phyloP scores from a whole-genome alignment of 345 rosid genomes.

The Dovyalis caffra region DNA sequence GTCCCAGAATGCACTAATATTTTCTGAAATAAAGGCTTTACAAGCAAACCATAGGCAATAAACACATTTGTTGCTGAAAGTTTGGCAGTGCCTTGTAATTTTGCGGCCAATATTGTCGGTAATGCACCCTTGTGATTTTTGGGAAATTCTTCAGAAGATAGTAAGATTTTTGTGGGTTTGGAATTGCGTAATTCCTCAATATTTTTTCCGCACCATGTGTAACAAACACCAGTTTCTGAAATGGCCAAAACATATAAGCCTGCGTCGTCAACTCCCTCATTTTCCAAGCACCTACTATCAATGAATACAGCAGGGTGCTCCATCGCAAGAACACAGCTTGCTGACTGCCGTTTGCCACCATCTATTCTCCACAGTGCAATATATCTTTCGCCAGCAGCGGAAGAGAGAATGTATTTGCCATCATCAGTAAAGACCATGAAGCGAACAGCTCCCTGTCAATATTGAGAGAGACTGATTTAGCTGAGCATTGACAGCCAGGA shows the following conservation, averaged over 20 bases:
- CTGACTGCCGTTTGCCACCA: constrained; percentile 73
- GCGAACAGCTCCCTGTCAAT: constrained; percentile 67
- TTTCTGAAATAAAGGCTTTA: constrained; percentile 86
- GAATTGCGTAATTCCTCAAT: constrained; percentile 56
- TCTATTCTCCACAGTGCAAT: constrained; percentile 74
- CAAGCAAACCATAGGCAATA: constrained; percentile 71
- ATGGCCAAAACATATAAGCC: constrained; percentile 68
- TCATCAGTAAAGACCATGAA: constrained; percentile 73
- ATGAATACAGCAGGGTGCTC: constrained; percentile 88
- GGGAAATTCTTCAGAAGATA: constrained; percentile 45
- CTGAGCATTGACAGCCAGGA: neutral
- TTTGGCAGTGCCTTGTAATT: constrained; percentile 62
- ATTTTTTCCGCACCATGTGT: constrained; percentile 74
- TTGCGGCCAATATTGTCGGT: constrained; percentile 71
- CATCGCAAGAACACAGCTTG: constrained; percentile 88
- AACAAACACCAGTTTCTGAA: constrained; percentile 84
- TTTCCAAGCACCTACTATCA: constrained; percentile 54
- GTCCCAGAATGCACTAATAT: constrained; percentile 59
- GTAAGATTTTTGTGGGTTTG: constrained; percentile 64
- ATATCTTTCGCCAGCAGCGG: constrained; percentile 76
- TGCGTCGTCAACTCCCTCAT: constrained; percentile 36
- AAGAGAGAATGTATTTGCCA: constrained; percentile 76
- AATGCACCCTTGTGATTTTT: constrained; percentile 47
- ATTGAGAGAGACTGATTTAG: constrained; percentile 14
- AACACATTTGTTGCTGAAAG: constrained; percentile 55